Evolutionary conservation across 1,284 basidiomycete species (phyloP).

Genomic region (Pterula multifida): DNA sequence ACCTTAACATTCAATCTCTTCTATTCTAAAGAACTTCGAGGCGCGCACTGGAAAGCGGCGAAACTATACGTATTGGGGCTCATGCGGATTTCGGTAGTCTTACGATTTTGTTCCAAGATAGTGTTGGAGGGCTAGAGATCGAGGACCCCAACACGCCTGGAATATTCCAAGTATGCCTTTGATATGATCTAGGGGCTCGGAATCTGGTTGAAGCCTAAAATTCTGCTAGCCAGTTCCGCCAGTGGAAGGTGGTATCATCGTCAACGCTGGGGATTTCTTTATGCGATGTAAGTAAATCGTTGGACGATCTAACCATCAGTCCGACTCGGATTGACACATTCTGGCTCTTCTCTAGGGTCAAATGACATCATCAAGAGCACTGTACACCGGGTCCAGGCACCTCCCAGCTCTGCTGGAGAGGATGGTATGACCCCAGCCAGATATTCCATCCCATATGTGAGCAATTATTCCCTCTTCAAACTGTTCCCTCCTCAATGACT

Average conservation of each 20-base stretch:
- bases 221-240: conserved; percentile 29
- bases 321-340: background rate
- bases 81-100: conserved; percentile 51
- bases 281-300: conserved; percentile 29
- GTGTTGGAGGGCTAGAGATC: conserved; percentile 47
- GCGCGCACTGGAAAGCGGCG: conserved; percentile 23
- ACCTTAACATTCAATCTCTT: too few relatives aligned
- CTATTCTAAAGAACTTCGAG: too few relatives aligned
- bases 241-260: conserved; percentile 37
- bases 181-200: background rate
- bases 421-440: conserved; percentile 31
- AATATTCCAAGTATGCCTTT: conserved; percentile 25
- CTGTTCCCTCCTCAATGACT: background rate
- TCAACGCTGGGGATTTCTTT: conserved; percentile 52
- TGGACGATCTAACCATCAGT: background rate
- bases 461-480: too few relatives aligned
- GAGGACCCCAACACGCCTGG: conserved; percentile 38
- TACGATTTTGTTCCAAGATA: conserved; percentile 48
- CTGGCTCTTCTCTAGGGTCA: conserved; percentile 27
- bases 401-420: conserved; percentile 16
- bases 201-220: background rate
- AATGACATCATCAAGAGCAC: conserved; percentile 51
- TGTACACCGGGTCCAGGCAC: conserved; percentile 45
- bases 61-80: conserved; percentile 36
- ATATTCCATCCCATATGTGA: conserved; percentile 47